Evolutionary conservation across 805 yeast genomes (phyloP), one percentile per base, ranked within the genome.

Genomic region (Metschnikowia sp.): DNA sequence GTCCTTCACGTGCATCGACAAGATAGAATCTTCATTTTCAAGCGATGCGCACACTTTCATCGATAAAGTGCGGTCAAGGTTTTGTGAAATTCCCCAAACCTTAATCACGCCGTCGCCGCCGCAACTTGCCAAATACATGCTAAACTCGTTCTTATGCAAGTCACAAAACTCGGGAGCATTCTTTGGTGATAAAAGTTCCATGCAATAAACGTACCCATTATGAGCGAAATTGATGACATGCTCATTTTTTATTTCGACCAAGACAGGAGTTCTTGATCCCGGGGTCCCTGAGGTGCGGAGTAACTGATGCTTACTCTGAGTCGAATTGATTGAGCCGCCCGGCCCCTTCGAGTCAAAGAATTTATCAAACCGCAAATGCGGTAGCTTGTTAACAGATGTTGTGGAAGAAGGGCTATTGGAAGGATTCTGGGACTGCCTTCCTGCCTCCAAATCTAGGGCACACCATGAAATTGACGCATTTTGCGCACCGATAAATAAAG

Each of bases 61-160:
- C 5, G 44, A 30, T 13, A 40, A 33, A 40, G 52, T 19, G 46
- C 55, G 45, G 3, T 31, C 35, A 6, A 44, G 43, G 29, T 39
- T 40, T 6, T 13, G 11, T 2, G 46, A 44, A n/a, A 68, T 45
- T 0, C 80, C 78, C 98, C 98, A 92, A 10, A 89, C 63, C 56
- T 88, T 88, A n/a, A 86, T 79, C 8, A 77, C 57, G 0, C 97
- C 98, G 66, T 94, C 98, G 39, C 98, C 98, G 42, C 96, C 96
- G 28, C 95, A 92, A 29, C 69, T 62, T 2, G 66, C 58, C 42
- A 72, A 57, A 13, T 62, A 48, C 38, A 52, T 38, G 11, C 37
- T 15, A 39, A 41, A 53, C 48, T 10, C 53, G 40, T 48, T 47
- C 33, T 35, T 32, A 35, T 52, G 52, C 36, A 64, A 58, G 13